Evolutionary conservation across 768 basidiomycete genomes (phyloP).

Genomic region (Pleurotus platypus): DNA sequence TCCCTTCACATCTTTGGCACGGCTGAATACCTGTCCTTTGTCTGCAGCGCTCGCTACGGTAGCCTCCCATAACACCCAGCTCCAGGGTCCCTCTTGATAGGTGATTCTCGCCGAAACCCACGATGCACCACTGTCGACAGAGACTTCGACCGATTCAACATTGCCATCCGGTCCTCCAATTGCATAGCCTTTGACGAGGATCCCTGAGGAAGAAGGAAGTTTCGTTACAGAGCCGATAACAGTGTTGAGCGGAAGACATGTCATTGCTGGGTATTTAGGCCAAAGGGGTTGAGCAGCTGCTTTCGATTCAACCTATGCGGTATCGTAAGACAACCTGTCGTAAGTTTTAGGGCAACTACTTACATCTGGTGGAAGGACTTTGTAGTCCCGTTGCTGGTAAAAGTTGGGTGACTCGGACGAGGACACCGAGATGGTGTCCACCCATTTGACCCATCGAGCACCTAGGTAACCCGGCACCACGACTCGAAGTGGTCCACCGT

Average conservation of each 20-base stretch:
- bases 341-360: constrained; percentile 11
- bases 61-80: constrained; percentile 71
- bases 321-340: background rate
- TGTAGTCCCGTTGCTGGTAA: constrained; percentile 74
- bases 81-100: constrained; percentile 65
- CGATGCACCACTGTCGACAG: constrained; percentile 44
- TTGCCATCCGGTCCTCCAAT: constrained; percentile 41
- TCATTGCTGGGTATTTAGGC: constrained; percentile 57
- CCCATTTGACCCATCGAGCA: constrained; percentile 77
- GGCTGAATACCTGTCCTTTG: constrained; percentile 39
- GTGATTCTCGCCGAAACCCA: constrained; percentile 51
- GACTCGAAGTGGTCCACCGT: constrained; percentile 64
- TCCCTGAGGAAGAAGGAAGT: constrained; percentile 21
- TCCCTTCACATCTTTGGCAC: constrained; percentile 50
- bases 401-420: constrained; percentile 58
- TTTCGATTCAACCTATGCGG: constrained; percentile 39
- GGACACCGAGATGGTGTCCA: constrained; percentile 56
- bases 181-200: constrained; percentile 56
- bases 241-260: constrained; percentile 58
- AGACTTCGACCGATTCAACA: constrained; percentile 47
- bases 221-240: constrained; percentile 44
- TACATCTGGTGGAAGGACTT: constrained; percentile 52
- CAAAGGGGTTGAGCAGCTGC: constrained; percentile 42
- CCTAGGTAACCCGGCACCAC: constrained; percentile 67
- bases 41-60: constrained; percentile 31